Evolutionary conservation across 768 basidiomycete genomes (phyloP), one percentile per base, ranked within the genome.

Genomic region (Jaapia argillacea): DNA sequence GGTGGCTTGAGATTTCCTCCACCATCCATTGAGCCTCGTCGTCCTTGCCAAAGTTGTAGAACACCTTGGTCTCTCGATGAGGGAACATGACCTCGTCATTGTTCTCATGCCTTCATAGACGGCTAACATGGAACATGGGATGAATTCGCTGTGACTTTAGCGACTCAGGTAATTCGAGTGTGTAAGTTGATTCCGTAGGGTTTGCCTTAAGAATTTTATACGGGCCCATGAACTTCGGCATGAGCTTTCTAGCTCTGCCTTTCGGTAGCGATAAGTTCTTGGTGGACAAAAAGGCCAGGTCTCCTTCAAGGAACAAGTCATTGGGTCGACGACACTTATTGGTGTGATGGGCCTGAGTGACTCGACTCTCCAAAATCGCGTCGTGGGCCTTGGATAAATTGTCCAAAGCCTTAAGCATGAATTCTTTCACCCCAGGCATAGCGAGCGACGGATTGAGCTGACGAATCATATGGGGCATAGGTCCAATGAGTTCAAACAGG

Each of bases 201-300:
- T 45, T 13, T 1, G 47, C 50, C 14, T 50, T 25, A 0, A 53
- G 1, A 0, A 70, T 56, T 3, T 48, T 40, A 42, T 58, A 71
- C 0, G 68, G 71, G 4, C 71, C 66, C 12, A 70, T 54, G 43
- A 48, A 69, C 24, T 61, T 62, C 0, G 64, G 69, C 0, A 56
- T 20, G 1, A 70, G 49, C 37, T 68, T 70, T 3, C 48, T 18
- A 0, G 64, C 63, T 3, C 58, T 35, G 4, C 56, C 59, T 24
- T 60, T 62, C 3, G 60, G 66, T 6, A 67, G 24, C 1, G 46
- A 36, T 0, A 72, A 46, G 45, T 70, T 67, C 31, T 61, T 45
- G 0, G 62, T 67, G 0, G 65, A 63, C 6, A 71, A 35, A 36
- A 66, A 68, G 0, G 63, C 66, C 4, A 56, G 25, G 5, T 56